Evolutionary conservation across 192 early-diverging fungal genomes (phyloP).

Genomic region (Coemansia sp.): DNA sequence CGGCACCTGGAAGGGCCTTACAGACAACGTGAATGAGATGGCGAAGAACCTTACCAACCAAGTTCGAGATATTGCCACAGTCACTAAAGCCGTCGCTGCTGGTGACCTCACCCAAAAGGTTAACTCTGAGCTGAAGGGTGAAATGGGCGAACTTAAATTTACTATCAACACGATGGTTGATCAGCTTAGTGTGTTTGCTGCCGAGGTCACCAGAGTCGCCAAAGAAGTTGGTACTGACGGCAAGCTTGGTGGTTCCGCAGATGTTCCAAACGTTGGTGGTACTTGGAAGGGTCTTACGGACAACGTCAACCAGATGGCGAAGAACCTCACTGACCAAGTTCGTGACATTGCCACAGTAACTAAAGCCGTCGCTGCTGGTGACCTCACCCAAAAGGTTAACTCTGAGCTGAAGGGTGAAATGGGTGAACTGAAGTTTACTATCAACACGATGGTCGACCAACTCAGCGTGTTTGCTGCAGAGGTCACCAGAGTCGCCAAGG

Average conservation of each 20-base stretch:
- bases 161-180: conserved; percentile 37
- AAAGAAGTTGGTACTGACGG: conserved; percentile 74
- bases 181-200: conserved; percentile 15
- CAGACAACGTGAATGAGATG: conserved; percentile 63
- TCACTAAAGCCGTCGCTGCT: conserved; percentile 22
- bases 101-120: conserved; percentile 24
- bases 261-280: conserved; percentile 60
- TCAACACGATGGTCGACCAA: conserved; percentile 66
- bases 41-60: conserved; percentile 60
- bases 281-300: conserved; percentile 65
- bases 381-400: conserved; percentile 58
- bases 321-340: conserved; percentile 62
- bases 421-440: conserved; percentile 59
- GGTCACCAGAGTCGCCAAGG: conserved; percentile 67
- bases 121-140: conserved; percentile 11
- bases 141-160: conserved; percentile 15
- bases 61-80: conserved; percentile 58
- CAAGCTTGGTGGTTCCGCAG: conserved; percentile 65
- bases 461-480: conserved; percentile 55
- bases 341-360: conserved; percentile 60
- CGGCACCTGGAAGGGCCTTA: conserved; percentile 64
- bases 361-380: conserved; percentile 62
- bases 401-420: conserved; percentile 64
- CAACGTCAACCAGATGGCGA: conserved; percentile 61
- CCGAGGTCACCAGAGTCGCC: conserved; percentile 60